A percentile compares a stretch with the other conserved stretches of the same genome.
These are phyloP conservation scores for Hypoxylon sp. DNA, from an alignment of 2,329 filamentous ascomycete species.

Conservation along the genomic window DNA sequence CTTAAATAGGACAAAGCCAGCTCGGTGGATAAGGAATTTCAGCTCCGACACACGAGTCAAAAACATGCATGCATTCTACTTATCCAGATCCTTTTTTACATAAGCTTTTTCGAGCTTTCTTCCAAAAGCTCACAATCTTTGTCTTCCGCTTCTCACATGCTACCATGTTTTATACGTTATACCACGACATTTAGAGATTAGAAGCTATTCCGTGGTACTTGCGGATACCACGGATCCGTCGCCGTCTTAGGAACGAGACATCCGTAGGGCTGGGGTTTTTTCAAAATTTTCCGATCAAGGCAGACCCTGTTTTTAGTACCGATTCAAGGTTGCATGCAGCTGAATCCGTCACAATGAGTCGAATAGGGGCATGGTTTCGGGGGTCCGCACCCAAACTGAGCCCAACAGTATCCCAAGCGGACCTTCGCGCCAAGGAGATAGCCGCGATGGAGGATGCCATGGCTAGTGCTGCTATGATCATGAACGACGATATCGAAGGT, in stretches of 20 bases:
- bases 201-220: conserved; percentile 1
- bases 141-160: conserved; percentile 9
- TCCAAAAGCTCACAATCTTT: conserved; percentile 23
- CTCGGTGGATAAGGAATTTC: conserved; percentile 31
- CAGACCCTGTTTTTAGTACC: conserved; percentile 6
- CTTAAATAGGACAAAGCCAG: conserved; percentile 10
- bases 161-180: conserved; percentile 2
- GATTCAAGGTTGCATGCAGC: conserved; percentile 6
- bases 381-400: conserved; percentile 57
- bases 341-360: conserved; percentile 59
- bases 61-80: conserved; percentile 30
- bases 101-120: conserved; percentile 26
- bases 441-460: conserved; percentile 72
- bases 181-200: conserved; percentile 15
- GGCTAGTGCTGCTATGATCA: conserved; percentile 77
- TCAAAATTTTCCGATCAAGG: conserved; percentile 6
- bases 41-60: conserved; percentile 29
- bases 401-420: conserved; percentile 53
- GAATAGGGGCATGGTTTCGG: conserved; percentile 67
- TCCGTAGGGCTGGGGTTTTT: background rate
- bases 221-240: conserved; percentile 18
- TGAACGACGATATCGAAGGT: conserved; percentile 90
- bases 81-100: conserved; percentile 28
- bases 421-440: conserved; percentile 62
- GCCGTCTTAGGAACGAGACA: background rate